Conservation (phyloP, 257 asterid species). For the Forsythia suspensa region DNA sequence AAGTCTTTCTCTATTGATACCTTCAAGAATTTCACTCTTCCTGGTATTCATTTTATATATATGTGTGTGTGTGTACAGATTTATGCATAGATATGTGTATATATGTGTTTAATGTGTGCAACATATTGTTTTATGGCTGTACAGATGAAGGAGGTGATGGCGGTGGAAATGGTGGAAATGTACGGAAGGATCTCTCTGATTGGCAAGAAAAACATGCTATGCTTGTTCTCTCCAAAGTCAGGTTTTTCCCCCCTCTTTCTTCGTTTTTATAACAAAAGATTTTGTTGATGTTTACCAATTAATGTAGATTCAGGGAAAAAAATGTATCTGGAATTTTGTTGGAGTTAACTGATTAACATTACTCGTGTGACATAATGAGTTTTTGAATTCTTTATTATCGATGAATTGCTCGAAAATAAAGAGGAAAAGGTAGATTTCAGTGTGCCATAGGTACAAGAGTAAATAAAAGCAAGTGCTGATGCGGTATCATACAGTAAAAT, state of each 20-base stretch:
- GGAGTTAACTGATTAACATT: background rate
- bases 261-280: background rate
- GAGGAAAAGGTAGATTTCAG: background rate
- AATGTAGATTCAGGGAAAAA: background rate
- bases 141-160: slow-evolving; percentile 45
- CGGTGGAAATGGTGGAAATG: slow-evolving; percentile 39
- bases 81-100: background rate
- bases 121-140: slow-evolving; percentile 17
- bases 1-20: slow-evolving; percentile 72
- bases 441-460: background rate
- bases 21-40: slow-evolving; percentile 59
- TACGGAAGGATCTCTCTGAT: slow-evolving; percentile 70
- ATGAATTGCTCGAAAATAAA: background rate
- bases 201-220: slow-evolving; percentile 90
- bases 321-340: slow-evolving; percentile 2
- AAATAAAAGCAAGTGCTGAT: background rate
- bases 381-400: too few relatives aligned
- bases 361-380: background rate
- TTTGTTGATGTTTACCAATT: slow-evolving; percentile 6
- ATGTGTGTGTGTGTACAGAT: background rate
- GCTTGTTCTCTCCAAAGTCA: slow-evolving; percentile 71
- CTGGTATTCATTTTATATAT: slow-evolving; percentile 35
- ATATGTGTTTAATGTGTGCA: background rate
- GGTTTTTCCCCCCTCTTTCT: slow-evolving; percentile 30
- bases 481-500: background rate